Evolutionary conservation across 768 basidiomycete genomes (phyloP), one percentile per base, ranked within the genome.

Genomic region (Lactarius sanguifluus): DNA sequence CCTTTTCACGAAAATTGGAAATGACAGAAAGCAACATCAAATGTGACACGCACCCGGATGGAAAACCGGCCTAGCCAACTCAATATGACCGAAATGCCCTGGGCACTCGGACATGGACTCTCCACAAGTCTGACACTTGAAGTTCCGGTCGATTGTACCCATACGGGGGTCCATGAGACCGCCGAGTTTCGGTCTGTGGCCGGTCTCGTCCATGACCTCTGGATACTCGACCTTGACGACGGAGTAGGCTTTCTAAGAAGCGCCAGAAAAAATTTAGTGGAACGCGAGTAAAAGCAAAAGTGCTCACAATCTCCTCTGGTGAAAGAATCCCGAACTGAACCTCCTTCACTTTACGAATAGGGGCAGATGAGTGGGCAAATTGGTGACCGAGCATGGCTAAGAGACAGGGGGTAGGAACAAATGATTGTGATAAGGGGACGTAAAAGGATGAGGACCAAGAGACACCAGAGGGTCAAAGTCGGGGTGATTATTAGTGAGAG

Each of bases 51-150:
- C 77, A 93, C 94, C 94, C 77, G 94, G 91, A 77, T 98, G 96
- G 75, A 95, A 98, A 40, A 97, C 94, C n/a, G 96, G 95, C 72
- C 94, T 83, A 54, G 94, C 94, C 74, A 99, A 81, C 79, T 99
- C 97, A 74, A 99, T 94, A 76, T 98, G 96, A 63, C 97, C 97
- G 81, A 99, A 99, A 77, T 98, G 97, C 59, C 97, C 97, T 32
- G 97, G 96, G 80, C 97, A 99, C 76, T 98, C 97, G 20, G 94
- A 90, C 96, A 98, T 98, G n/a, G 96, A 96, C 83, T 99, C 97
- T 71, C 95, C 96, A 77, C 97, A 98, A 34, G 97, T 98, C 81
- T 98, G 95, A 76, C 97, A 99, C 81, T 98, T 98, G 81, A 96
- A 96, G 76, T 96, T 95, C 71, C 94, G 84, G 81, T 96, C 94